These are phyloP conservation scores for Phaseolus coccineus DNA, from an alignment of 331 rosid species.

Conservation along the genomic window DNA sequence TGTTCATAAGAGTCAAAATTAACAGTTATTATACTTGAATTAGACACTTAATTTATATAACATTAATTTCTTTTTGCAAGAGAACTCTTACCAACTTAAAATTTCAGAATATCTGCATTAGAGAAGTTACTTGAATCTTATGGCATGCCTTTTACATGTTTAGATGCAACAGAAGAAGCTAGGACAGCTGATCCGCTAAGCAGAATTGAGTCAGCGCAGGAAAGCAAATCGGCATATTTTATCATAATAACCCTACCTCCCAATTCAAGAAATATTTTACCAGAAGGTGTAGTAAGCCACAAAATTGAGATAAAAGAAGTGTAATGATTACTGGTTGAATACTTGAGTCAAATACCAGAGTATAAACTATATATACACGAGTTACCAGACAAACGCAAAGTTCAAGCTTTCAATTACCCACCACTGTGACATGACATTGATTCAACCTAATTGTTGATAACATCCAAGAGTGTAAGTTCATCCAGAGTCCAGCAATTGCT, in stretches of 20 bases:
- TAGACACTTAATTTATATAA: no score
- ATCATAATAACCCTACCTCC: not conserved
- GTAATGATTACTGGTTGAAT: not conserved
- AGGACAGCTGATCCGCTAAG: no score
- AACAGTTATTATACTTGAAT: no score
- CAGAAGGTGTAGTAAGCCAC: not conserved
- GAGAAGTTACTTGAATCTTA: no score
- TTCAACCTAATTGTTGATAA: not conserved
- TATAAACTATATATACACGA: not conserved
- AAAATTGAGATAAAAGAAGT: not conserved
- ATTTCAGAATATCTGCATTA: no score
- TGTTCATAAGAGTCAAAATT: no score
- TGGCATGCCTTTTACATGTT: no score
- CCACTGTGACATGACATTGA: not conserved
- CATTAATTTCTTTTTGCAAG: no score
- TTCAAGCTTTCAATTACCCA: slow-evolving; percentile 24
- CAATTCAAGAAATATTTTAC: not conserved
- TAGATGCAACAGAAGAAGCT: no score
- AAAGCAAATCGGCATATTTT: not conserved
- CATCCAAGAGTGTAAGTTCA: not conserved
- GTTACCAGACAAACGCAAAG: not conserved
- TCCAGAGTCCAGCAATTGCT: not conserved
- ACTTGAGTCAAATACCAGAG: not conserved
- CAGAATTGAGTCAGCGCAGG: no score
- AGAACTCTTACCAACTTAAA: no score